Percentiles rank a stretch among this genome's conserved stretches.
Evolutionary conservation across 371 early-diverging fungal genomes (phyloP).

Genomic region (Mortierella sp.): DNA sequence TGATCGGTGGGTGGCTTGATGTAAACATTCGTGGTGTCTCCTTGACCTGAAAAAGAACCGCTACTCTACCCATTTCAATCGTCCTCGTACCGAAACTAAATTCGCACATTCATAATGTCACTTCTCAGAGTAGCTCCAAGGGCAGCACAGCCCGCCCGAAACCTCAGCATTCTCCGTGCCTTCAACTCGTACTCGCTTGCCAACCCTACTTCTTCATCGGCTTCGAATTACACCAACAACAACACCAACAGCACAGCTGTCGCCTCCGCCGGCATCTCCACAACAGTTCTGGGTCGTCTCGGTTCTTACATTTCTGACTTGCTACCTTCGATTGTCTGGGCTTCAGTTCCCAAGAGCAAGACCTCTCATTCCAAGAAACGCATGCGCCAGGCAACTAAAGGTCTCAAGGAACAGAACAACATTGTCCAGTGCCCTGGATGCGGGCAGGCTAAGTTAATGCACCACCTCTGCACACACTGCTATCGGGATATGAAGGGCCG

Average conservation of each 20-base stretch:
- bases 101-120: constrained; percentile 25
- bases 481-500: constrained; percentile 68
- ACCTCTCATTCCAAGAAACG: constrained; percentile 90
- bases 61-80: constrained; percentile 1
- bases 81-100: not conserved
- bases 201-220: constrained; percentile 6
- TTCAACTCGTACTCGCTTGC: constrained; percentile 40
- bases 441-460: constrained; percentile 78
- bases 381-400: constrained; percentile 87
- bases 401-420: constrained; percentile 79
- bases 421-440: constrained; percentile 81
- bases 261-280: constrained; percentile 26
- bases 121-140: constrained; percentile 27
- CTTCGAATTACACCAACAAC: constrained; percentile 7
- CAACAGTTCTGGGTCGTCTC: constrained; percentile 48
- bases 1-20: not conserved
- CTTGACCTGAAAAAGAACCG: constrained; percentile 4
- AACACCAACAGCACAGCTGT: constrained; percentile 15
- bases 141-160: constrained; percentile 35
- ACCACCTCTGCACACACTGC: constrained; percentile 84
- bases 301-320: constrained; percentile 55
- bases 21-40: constrained; percentile 1
- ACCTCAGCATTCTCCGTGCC: constrained; percentile 27
- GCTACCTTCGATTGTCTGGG: constrained; percentile 71
- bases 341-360: constrained; percentile 88